Conservation (phyloP, 139 green algal species). For the Astrephomene gubernaculifera region DNA sequence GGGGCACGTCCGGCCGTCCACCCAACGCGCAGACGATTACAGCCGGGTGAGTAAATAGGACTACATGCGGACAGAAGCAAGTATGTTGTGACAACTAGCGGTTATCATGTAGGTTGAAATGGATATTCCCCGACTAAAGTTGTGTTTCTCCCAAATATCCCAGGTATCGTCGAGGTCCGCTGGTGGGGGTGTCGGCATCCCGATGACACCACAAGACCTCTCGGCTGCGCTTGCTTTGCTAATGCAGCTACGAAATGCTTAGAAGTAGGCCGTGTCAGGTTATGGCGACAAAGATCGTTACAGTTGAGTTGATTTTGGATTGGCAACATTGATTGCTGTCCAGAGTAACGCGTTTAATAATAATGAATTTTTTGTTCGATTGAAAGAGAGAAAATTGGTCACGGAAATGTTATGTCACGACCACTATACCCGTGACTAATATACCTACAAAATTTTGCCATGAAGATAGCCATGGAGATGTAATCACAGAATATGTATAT, state of each 20-base stretch:
- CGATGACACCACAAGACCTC: background rate
- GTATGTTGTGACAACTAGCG: background rate
- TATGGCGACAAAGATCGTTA: background rate
- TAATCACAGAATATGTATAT: background rate
- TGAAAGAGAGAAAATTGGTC: background rate
- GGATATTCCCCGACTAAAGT: background rate
- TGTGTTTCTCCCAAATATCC: background rate
- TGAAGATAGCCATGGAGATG: no score
- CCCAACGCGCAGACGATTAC: constrained; percentile 60
- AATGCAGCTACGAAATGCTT: background rate
- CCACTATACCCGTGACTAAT: background rate
- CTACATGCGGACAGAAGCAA: background rate
- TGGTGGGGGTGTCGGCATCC: background rate
- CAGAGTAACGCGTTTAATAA: background rate
- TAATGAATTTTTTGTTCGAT: background rate
- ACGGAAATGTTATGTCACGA: background rate
- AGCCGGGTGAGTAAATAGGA: constrained; percentile 24
- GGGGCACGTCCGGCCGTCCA: constrained; percentile 42
- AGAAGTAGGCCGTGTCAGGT: background rate
- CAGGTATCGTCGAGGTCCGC: background rate
- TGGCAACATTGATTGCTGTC: background rate
- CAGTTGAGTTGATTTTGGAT: background rate
- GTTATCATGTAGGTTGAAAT: background rate
- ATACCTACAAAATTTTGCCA: background rate
- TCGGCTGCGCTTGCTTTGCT: background rate